phyloP scores from a whole-genome alignment of 108 stramenopile species.

The Licmophora abbreviata region DNA sequence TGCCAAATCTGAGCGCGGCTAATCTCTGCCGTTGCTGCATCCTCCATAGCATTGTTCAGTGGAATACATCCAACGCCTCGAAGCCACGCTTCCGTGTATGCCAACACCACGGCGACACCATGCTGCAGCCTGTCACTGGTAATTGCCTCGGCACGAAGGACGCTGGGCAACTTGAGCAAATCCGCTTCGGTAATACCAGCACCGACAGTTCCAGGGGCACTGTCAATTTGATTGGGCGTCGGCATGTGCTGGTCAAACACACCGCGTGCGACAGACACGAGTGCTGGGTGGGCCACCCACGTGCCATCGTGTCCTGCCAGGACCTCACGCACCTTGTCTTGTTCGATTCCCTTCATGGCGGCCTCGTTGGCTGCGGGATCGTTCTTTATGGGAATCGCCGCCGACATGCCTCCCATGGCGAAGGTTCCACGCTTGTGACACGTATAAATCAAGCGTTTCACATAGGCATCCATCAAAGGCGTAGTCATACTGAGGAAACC shows the following conservation, averaged over 20 bases:
- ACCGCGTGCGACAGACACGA: conserved; percentile 70
- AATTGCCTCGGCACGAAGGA: conserved; percentile 61
- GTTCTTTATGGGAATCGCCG: conserved; percentile 85
- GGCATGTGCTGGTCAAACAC: conserved; percentile 90
- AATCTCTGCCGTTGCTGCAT: conserved; percentile 95
- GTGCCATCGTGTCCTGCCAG: conserved; percentile 90
- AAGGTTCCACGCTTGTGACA: conserved; percentile 93
- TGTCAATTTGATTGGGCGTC: conserved; percentile 75
- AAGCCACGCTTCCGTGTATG: conserved; percentile 91
- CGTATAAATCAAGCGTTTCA: conserved; percentile 81
- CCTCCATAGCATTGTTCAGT: conserved; percentile 88
- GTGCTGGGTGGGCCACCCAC: conserved; percentile 95
- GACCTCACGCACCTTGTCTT: conserved; percentile 87
- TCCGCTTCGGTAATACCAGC: conserved; percentile 53
- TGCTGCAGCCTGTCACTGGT: conserved; percentile 62
- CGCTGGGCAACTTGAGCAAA: conserved; percentile 47
- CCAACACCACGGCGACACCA: conserved; percentile 81
- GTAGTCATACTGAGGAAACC: conserved; percentile 83
- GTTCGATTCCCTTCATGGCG: conserved; percentile 73
- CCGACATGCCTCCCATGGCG: conserved; percentile 95
- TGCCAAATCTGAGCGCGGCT: conserved; percentile 90
- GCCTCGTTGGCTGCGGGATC: conserved; percentile 64
- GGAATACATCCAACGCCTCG: conserved; percentile 91
- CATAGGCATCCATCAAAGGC: conserved; percentile 85
- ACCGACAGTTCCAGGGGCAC: conserved; percentile 44